Percentiles rank a stretch among this genome's conserved stretches.
Conservation (phyloP, 2,329 filamentous ascomycete genomes). For the Claviceps quebecensis region DNA sequence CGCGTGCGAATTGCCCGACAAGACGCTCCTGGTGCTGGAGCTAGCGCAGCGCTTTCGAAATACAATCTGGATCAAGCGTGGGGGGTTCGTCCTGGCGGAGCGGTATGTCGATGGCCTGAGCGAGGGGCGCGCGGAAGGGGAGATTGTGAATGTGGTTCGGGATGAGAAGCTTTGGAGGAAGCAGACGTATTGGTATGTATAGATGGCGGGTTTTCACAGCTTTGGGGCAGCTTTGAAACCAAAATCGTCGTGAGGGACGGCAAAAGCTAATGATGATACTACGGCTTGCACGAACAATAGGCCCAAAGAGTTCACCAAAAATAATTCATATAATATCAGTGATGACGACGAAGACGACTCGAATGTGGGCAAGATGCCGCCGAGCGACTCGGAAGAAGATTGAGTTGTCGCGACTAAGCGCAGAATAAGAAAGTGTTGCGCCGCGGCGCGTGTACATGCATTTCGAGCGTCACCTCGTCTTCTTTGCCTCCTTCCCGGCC, state of each 20-base stretch:
- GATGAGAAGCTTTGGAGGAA: conserved; percentile 91
- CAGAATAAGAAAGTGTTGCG: no score
- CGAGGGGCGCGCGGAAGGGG: conserved; percentile 67
- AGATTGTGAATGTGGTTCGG: conserved; percentile 84
- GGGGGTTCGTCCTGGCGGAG: conserved; percentile 77
- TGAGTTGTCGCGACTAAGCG: conserved; percentile 9
- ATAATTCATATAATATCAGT: conserved; percentile 43
- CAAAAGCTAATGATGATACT: not conserved
- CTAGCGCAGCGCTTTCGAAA: conserved; percentile 76
- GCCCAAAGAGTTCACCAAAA: conserved; percentile 67
- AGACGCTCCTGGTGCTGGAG: conserved; percentile 58
- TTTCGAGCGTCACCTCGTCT: conserved; percentile 8
- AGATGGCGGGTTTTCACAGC: no score
- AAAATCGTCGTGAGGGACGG: no score
- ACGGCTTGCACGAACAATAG: conserved; percentile 26
- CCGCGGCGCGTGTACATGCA: not conserved
- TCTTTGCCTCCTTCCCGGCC: conserved; percentile 15
- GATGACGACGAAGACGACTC: conserved; percentile 66
- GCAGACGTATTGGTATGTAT: conserved; percentile 61
- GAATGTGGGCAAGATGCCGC: conserved; percentile 71
- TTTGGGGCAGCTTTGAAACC: no score
- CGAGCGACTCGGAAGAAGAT: conserved; percentile 65
- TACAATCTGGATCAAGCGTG: conserved; percentile 84
- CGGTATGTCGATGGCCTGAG: conserved; percentile 46
- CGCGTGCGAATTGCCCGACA: conserved; percentile 56